Base-by-base conservation (phyloP, 2,329 filamentous ascomycete genomes). In the Aulographum hederae region DNA sequence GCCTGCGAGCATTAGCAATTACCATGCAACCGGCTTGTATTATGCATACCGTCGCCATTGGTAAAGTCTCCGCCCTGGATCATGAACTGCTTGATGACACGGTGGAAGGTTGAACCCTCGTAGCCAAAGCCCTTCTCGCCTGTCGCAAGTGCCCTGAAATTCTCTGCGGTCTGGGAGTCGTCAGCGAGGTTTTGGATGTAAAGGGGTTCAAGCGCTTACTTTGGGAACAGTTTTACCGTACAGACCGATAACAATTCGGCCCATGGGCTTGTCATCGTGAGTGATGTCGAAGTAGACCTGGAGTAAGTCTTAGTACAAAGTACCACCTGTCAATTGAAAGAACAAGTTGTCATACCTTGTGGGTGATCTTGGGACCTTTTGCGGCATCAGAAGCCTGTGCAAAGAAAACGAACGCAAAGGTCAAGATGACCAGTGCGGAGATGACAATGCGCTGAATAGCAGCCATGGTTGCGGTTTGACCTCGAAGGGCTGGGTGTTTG, bases 331-430 rank as follows among this genome's bases (percentile, higher is more conserved):
- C 37, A 38, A 30, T 34, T 13, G 17, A 34, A 36, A 13, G 27
- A n/a, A 5, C 28, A 19, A 27, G 16, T 25, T 19, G 17, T 21
- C 44, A 36, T 52, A 69, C 82, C 73, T 92, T 93, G 67, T 80
- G 67, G 47, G 85, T 94, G 63, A 94, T 86, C 73, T 89, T 91
- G 40, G 82, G 86, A 29, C 89, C 86, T 63, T 86, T 82, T 42
- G 64, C 64, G 33, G 79, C 78, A 44, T 78, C 72, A 37, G 69
- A 73, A 20, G 71, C 68, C 57, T 82, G 75, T 43, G 77, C 67
- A 51, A 92, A 73, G 61, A 81, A 71, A 43, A 84, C 60, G 51
- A 86, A 64, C 43, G 68, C 66, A 46, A 85, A 63, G 46, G 79
- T 74, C 46, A 91, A 54, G 48, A 93, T 69, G 50, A 92, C 66